Evolutionary conservation across 257 asterid genomes (phyloP).

Genomic region (Nyctanthes arbortristis): DNA sequence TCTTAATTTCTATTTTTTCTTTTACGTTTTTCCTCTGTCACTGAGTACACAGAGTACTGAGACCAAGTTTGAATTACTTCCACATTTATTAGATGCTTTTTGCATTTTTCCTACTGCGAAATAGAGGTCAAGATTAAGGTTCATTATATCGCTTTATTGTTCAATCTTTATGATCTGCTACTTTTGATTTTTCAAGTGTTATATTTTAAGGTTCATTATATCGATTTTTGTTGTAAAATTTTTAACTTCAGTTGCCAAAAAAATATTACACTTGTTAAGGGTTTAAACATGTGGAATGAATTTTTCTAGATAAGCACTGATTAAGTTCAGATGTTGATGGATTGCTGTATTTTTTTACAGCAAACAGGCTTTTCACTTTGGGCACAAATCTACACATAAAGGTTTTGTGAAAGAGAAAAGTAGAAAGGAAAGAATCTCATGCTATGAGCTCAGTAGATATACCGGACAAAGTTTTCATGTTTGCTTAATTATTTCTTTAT

Average conservation of each 20-base stretch:
- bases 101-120: not conserved
- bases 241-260: not conserved
- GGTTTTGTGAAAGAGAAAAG: not conserved
- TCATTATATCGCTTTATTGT: not conserved
- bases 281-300: not conserved
- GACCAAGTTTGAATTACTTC: not conserved
- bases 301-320: not conserved
- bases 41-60: not conserved
- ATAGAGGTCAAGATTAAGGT: not conserved
- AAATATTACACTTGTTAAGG: not conserved
- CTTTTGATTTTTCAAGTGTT: constrained; percentile 2
- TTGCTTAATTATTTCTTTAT: not conserved
- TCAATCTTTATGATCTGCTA: constrained; percentile 12
- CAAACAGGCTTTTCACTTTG: not conserved
- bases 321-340: not conserved
- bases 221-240: not conserved
- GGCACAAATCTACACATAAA: not conserved
- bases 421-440: not conserved
- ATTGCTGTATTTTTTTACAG: not conserved
- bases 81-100: not conserved
- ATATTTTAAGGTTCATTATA: not conserved
- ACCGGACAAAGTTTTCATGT: not conserved
- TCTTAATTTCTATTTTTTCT: not conserved
- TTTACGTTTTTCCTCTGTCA: not conserved
- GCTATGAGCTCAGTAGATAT: not conserved